phyloP scores from a whole-genome alignment of 208 protist species.

The Phytomonas sp. region DNA sequence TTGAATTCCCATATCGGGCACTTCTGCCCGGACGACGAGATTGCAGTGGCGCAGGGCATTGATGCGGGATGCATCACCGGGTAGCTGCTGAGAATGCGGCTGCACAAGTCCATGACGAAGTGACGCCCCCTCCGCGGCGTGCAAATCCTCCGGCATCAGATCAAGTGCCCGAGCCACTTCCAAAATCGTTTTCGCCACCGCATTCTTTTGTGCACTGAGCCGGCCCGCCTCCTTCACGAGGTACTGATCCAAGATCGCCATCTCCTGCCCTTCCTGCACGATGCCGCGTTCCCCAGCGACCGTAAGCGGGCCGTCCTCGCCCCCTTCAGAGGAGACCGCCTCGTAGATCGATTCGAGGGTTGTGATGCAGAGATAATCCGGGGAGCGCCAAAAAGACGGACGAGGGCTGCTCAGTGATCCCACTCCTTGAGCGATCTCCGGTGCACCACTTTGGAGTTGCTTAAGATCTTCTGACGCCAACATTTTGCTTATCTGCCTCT shows the following conservation, averaged over 20 bases:
- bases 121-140: constrained; percentile 20
- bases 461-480: background rate
- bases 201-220: constrained; percentile 70
- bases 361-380: constrained; percentile 53
- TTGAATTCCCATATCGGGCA: constrained; percentile 20
- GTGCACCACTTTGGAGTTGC: background rate
- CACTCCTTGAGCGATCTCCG: background rate
- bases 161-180: constrained; percentile 27
- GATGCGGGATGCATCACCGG: constrained; percentile 4
- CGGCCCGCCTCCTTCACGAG: constrained; percentile 36
- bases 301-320: constrained; percentile 26
- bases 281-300: constrained; percentile 21
- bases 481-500: background rate
- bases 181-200: constrained; percentile 50
- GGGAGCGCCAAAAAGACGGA: constrained; percentile 16
- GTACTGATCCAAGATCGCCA: constrained; percentile 69
- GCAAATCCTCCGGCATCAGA: constrained; percentile 50
- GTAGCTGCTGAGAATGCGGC: background rate
- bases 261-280: constrained; percentile 35
- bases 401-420: background rate
- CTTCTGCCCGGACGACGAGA: constrained; percentile 69
- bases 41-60: constrained; percentile 74
- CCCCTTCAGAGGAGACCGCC: constrained; percentile 35
- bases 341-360: constrained; percentile 76
- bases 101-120: background rate